phyloP scores from a whole-genome alignment of 805 yeast genomes.

The Saccharomycodes ludwigii region DNA sequence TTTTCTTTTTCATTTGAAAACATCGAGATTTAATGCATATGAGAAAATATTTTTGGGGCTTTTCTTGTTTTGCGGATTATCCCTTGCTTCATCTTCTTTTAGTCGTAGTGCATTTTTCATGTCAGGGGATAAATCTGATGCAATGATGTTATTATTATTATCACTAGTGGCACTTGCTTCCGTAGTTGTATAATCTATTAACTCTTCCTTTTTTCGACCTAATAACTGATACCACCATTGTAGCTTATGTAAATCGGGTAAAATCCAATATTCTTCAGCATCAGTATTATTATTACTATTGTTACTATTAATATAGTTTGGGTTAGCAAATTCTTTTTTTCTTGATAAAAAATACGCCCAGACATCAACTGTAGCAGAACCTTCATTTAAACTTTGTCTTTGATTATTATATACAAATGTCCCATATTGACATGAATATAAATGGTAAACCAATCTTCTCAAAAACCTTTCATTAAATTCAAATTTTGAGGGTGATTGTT shows the following conservation, averaged over 20 bases:
- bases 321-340: conserved; percentile 52
- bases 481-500: conserved; percentile 61
- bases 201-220: conserved; percentile 1
- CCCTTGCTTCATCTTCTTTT: too few species aligned
- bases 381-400: conserved; percentile 36
- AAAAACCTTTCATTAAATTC: conserved; percentile 85
- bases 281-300: conserved; percentile 16
- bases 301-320: conserved; percentile 20
- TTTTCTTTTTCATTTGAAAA: conserved; percentile 1
- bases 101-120: too few species aligned
- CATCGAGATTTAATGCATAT: conserved; percentile 1
- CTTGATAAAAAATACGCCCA: conserved; percentile 92
- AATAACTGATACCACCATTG: conserved; percentile 1
- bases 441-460: conserved; percentile 73
- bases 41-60: not conserved
- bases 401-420: conserved; percentile 74
- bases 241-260: conserved; percentile 35
- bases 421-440: conserved; percentile 91
- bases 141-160: not conserved
- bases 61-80: too few species aligned
- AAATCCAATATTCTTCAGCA: conserved; percentile 28
- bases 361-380: conserved; percentile 53
- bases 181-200: not conserved
- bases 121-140: too few species aligned
- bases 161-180: not conserved